Base-by-base conservation (phyloP, 192 early-diverging fungal genomes). In the Coemansia sp. region DNA sequence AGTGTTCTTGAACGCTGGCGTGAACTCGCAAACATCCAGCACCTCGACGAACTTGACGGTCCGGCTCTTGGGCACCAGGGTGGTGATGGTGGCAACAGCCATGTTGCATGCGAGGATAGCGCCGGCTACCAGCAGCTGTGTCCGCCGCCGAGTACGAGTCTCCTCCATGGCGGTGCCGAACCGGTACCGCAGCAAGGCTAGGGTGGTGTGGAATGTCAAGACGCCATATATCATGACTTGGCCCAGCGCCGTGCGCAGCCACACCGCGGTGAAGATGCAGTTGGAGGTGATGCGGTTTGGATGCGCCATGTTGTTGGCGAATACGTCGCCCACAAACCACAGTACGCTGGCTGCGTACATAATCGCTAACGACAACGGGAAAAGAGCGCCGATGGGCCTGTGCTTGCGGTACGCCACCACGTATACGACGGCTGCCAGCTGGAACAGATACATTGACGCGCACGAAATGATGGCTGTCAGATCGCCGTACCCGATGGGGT, bases 321-420 rank as follows among this genome's bases (percentile, higher is more conserved):
- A 33, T 16, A 76, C 53, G 51, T 80, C 83, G 35, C 83, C 77
- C 35, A 77, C 45, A 63, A 66, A 84, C 68, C 72, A 80, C 15
- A 77, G 21, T 1, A 76, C 24, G 10, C 71, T 62, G 4, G 51
- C 36, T 12, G 72, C 4, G n/a, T 66, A 60, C 4, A 76, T 20
- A 0, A 70, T 1, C 1, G 48, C 36, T 52, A 75, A 58, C 0
- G 71, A 14, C 1, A 45, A 5, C 7, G 74, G 52, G 16, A 57
- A 52, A 1, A 57, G 63, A 14, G 57, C 67, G 18, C 61, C 41
- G 6, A 84, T 61, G 0, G 72, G 68, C 16, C 65, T 62, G 41
- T 84, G 72, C 5, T 65, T 68, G 8, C 66, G 69, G 59, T 84
- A 55, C 6, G 18, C 5, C 5, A 84, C 35, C 53, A 71, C 52